A percentile compares a stretch with the other conserved stretches of the same genome.
Conservation (phyloP, 192 early-diverging fungal species). For the Coemansia sp. region DNA sequence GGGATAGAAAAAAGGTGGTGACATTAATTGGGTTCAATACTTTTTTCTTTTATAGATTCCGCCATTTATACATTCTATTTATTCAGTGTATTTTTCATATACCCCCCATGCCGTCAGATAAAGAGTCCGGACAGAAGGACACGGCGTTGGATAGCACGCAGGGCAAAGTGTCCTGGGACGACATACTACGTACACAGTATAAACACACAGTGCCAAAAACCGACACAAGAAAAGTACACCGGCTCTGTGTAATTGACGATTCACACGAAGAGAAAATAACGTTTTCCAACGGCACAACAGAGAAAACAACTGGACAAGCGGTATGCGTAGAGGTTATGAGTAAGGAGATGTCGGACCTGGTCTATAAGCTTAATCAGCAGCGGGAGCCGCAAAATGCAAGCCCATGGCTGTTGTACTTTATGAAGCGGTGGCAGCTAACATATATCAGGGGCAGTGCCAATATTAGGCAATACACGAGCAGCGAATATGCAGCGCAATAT, state of each 20-base stretch:
- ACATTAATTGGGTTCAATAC: not conserved
- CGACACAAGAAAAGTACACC: too few species aligned
- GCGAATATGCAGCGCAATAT: too few species aligned
- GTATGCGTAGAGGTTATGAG: not conserved
- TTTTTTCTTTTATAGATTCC: constrained; percentile 2
- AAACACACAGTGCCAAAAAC: too few species aligned
- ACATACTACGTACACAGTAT: not conserved
- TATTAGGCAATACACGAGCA: too few species aligned
- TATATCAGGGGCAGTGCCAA: too few species aligned
- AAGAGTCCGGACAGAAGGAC: not conserved
- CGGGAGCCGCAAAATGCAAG: too few species aligned
- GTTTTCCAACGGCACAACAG: constrained; percentile 7
- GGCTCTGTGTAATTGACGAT: not conserved
- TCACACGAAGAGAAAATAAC: constrained; percentile 9
- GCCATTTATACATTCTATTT: not conserved
- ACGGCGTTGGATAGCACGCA: constrained; percentile 7
- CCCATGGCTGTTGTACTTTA: too few species aligned
- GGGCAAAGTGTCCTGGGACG: constrained; percentile 1
- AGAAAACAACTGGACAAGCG: not conserved
- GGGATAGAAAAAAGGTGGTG: not conserved
- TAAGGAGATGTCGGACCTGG: not conserved
- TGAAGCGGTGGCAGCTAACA: too few species aligned
- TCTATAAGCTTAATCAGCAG: too few species aligned
- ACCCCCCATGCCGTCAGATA: not conserved
- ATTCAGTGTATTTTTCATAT: not conserved